Evolutionary conservation across 495 filamentous ascomycete genomes (phyloP).

Genomic region (Ramalina intermedia): DNA sequence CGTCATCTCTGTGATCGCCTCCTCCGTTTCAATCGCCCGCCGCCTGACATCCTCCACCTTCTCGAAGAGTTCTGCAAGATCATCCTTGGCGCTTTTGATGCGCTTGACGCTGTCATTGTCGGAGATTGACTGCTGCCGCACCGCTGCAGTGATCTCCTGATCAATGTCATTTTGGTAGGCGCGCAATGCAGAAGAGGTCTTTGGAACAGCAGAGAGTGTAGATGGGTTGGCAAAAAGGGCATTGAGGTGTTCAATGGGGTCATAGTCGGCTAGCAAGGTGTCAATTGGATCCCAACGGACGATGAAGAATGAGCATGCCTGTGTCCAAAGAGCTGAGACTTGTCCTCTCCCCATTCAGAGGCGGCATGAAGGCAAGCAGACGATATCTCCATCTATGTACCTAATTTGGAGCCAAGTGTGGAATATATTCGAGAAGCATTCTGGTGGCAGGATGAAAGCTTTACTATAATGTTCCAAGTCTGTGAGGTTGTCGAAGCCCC

Average conservation of each 20-base stretch:
- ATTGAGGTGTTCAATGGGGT: slow-evolving; percentile 88
- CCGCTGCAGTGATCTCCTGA: slow-evolving; percentile 58
- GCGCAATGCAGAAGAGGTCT: slow-evolving; percentile 56
- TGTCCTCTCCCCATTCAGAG: slow-evolving; percentile 10
- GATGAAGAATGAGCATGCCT: slow-evolving; percentile 3
- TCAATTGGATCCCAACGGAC: slow-evolving; percentile 10
- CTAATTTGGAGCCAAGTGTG: too few species aligned
- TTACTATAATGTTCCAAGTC: too few species aligned
- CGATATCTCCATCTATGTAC: too few species aligned
- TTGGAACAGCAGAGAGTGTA: slow-evolving; percentile 62
- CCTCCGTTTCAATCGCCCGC: slow-evolving; percentile 81
- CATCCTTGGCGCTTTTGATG: slow-evolving; percentile 78
- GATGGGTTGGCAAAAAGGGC: slow-evolving; percentile 84
- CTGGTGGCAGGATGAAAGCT: too few species aligned
- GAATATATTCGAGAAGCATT: too few species aligned
- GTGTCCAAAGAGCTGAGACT: slow-evolving; percentile 10
- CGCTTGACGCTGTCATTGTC: slow-evolving; percentile 78
- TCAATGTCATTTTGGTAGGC: slow-evolving; percentile 75
- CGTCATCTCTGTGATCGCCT: slow-evolving; percentile 95
- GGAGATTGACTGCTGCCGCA: slow-evolving; percentile 68
- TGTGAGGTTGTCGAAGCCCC: too few species aligned
- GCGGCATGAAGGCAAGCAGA: slow-evolving; percentile 12
- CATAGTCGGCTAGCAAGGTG: slow-evolving; percentile 62
- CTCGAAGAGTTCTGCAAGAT: slow-evolving; percentile 78
- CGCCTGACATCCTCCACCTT: slow-evolving; percentile 92